phyloP scores from a whole-genome alignment of 208 protist genomes.

The Leishmania tropica region DNA sequence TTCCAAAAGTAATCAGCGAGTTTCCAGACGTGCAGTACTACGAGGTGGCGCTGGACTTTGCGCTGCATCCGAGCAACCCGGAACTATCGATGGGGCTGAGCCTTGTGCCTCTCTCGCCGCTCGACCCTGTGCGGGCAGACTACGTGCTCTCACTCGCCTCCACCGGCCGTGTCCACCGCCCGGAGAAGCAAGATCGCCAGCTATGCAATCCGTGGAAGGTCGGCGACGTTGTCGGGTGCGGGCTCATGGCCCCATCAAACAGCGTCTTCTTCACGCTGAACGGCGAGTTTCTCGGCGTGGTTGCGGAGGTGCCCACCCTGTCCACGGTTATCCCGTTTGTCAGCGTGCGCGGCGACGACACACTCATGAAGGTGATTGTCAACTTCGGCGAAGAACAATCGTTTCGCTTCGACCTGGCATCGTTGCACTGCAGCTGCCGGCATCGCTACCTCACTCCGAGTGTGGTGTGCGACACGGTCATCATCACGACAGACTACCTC shows the following conservation, averaged over 20 bases:
- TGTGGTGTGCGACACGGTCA: slow-evolving; percentile 63
- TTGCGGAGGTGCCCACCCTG: slow-evolving; percentile 47
- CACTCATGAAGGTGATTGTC: slow-evolving; percentile 82
- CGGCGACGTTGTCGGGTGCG: slow-evolving; percentile 88
- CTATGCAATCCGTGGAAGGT: slow-evolving; percentile 67
- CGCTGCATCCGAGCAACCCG: slow-evolving; percentile 41
- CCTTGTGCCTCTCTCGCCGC: slow-evolving; percentile 45
- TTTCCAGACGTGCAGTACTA: slow-evolving; percentile 87
- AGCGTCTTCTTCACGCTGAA: slow-evolving; percentile 90
- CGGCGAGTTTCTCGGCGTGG: slow-evolving; percentile 85
- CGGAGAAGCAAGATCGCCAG: slow-evolving; percentile 27
- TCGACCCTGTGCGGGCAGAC: slow-evolving; percentile 39
- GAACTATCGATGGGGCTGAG: slow-evolving; percentile 70
- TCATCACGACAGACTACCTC: slow-evolving; percentile 78
- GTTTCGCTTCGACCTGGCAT: slow-evolving; percentile 83
- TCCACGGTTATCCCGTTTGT: slow-evolving; percentile 72
- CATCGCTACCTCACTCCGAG: slow-evolving; percentile 47
- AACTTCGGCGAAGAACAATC: slow-evolving; percentile 87
- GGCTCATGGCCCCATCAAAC: slow-evolving; percentile 72
- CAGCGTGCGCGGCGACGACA: slow-evolving; percentile 45
- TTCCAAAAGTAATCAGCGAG: slow-evolving; percentile 71
- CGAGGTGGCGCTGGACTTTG: slow-evolving; percentile 78
- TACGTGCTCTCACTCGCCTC: slow-evolving; percentile 58
- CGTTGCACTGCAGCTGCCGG: slow-evolving; percentile 73
- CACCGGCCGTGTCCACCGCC: slow-evolving; percentile 46